A percentile compares a stretch with the other conserved stretches of the same genome.
Conservation (phyloP, 1,284 basidiomycete genomes). For the Pisolithus thermaeus region DNA sequence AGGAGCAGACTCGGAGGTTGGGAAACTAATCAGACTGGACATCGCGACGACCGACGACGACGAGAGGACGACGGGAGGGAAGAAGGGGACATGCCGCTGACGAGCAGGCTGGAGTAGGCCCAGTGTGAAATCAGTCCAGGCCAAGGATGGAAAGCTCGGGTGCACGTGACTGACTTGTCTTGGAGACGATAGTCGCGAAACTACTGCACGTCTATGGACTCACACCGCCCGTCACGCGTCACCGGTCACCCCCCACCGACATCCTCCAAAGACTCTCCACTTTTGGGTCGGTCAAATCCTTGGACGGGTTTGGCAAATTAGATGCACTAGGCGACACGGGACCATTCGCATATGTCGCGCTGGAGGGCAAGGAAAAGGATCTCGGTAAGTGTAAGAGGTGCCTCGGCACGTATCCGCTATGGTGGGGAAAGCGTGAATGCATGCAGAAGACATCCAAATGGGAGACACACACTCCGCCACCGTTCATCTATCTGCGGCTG, state of each 20-base stretch:
- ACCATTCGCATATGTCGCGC: conserved; percentile 67
- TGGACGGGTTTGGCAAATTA: conserved; percentile 62
- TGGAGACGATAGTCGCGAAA: conserved; percentile 38
- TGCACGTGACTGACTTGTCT: too few species aligned
- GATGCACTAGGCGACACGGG: conserved; percentile 61
- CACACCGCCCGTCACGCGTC: conserved; percentile 50
- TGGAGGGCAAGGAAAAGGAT: conserved; percentile 56
- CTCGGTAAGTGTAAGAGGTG: conserved; percentile 52
- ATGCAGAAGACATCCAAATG: conserved; percentile 14
- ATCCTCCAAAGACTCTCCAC: conserved; percentile 46
- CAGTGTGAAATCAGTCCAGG: conserved; percentile 13
- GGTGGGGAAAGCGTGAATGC: too few species aligned
- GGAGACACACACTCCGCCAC: not conserved
- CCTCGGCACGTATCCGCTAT: not conserved
- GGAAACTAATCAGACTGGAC: conserved; percentile 21
- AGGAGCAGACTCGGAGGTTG: conserved; percentile 20
- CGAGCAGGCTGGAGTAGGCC: not conserved
- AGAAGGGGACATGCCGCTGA: not conserved
- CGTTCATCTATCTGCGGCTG: not conserved
- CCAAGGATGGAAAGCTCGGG: conserved; percentile 10
- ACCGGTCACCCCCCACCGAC: conserved; percentile 32
- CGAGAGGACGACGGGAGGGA: conserved; percentile 2
- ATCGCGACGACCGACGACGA: conserved; percentile 5
- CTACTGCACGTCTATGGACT: conserved; percentile 70
- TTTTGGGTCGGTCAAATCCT: conserved; percentile 19